Evolutionary conservation across 352 stramenopile species (phyloP), one percentile per base, ranked within the genome.

Genomic region (Peronospora farinosa): DNA sequence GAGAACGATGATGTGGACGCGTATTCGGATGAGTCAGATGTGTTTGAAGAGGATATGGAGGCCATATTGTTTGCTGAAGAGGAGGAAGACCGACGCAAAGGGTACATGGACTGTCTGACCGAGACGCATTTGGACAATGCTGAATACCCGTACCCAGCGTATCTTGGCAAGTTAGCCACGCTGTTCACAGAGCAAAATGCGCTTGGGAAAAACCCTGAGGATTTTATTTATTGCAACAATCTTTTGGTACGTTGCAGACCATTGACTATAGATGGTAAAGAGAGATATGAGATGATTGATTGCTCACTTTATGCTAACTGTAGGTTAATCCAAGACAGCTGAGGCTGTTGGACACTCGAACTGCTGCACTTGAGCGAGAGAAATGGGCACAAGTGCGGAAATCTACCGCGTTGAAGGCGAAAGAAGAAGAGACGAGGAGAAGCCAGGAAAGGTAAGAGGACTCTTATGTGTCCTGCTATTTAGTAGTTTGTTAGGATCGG

Each of bases 141-240:
- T n/a, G 70, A 77, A 31, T 83, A 80, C 30, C 46, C 69, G 47
- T 84, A 80, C 28, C 78, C 78, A 21, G 63, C 61, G 13, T 88
- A 86, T 39, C 36, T 88, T 1, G 60, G 61, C 25, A 78, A 86
- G 41, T 54, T 86, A 45, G 71, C 78, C 19, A 52, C 58, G 41
- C 57, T 83, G 30, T 72, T 88, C 28, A 73, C 72, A 7, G 69
- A 81, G 32, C 37, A 84, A 52, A 76, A 55, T 45, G 73, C 78
- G 7, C 86, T 88, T 47, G 78, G 78, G 17, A 66, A 74, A 47
- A 62, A 75, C 35, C 73, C 72, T 1, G 65, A 84, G 51, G 60
- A 79, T 51, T 83, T 70, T 80, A 69, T 88, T 73, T 81, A 86
- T 72, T 82, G 74, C 64, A 84, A 86, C 65, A 88, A 88, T 54